These are phyloP conservation scores for Adenanthera pavonina DNA, from an alignment of 306 rosid genomes.

Conservation along the genomic window DNA sequence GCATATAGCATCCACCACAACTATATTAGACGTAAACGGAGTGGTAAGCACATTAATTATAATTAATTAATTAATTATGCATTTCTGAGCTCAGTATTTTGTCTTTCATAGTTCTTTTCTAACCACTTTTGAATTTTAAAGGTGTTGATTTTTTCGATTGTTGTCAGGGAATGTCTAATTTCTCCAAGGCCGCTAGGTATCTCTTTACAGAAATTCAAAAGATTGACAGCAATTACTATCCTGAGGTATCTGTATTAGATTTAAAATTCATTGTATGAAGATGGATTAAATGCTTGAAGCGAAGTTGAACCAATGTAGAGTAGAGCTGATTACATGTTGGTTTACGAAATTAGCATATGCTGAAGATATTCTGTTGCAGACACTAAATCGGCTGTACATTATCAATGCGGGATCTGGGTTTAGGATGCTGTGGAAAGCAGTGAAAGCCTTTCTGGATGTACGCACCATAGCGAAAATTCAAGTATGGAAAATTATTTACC, in stretches of 20 bases:
- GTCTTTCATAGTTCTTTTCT: neutral
- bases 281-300: neutral
- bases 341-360: constrained; percentile 5
- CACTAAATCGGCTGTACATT: constrained; percentile 72
- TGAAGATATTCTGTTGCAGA: constrained; percentile 53
- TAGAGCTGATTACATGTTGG: neutral
- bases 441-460: constrained; percentile 71
- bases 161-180: constrained; percentile 86
- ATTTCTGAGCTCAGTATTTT: neutral
- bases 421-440: constrained; percentile 81
- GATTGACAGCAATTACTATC: constrained; percentile 88
- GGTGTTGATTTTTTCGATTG: constrained; percentile 19
- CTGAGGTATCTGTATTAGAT: constrained; percentile 65
- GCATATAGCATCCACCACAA: constrained; percentile 90
- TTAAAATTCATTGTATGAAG: neutral
- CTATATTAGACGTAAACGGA: constrained; percentile 85
- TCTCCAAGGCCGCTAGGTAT: constrained; percentile 88
- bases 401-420: constrained; percentile 92
- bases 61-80: neutral
- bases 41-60: constrained; percentile 58
- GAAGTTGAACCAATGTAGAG: neutral
- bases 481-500: constrained; percentile 46
- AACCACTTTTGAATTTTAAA: neutral
- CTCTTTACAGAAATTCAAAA: constrained; percentile 85
- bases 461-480: constrained; percentile 82